phyloP scores from a whole-genome alignment of 1,284 basidiomycete species.

The Earliella scabrosa region DNA sequence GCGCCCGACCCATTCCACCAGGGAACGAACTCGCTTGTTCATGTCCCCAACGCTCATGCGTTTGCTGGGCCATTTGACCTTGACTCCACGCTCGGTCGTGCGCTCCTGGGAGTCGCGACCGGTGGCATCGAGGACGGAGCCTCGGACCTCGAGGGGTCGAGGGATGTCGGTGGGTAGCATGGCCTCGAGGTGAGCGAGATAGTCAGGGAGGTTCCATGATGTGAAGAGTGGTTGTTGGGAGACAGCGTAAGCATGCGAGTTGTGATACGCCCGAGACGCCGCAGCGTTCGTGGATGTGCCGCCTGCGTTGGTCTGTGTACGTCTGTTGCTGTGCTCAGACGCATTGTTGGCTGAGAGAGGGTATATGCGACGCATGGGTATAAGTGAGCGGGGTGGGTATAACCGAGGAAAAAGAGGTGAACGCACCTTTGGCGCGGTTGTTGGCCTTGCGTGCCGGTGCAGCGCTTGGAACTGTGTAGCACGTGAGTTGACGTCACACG shows the following conservation, averaged over 20 bases:
- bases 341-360: constrained; percentile 36
- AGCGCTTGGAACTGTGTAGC: constrained; percentile 37
- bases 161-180: constrained; percentile 82
- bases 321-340: constrained; percentile 25
- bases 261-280: constrained; percentile 60
- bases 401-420: constrained; percentile 47
- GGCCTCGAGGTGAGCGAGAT: constrained; percentile 85
- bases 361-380: constrained; percentile 29
- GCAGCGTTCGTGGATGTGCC: constrained; percentile 28
- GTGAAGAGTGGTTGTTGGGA: constrained; percentile 77
- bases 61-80: constrained; percentile 94
- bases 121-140: constrained; percentile 39
- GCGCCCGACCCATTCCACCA: constrained; percentile 92
- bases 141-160: constrained; percentile 75
- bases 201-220: constrained; percentile 93
- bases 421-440: constrained; percentile 50
- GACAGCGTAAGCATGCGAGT: constrained; percentile 76
- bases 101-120: constrained; percentile 53
- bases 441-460: constrained; percentile 39
- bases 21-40: constrained; percentile 91
- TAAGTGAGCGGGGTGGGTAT: constrained; percentile 36
- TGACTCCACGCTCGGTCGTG: constrained; percentile 84
- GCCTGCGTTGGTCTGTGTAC: constrained; percentile 27
- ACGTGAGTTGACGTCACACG: constrained; percentile 43
- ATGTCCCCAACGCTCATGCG: constrained; percentile 95